Percentiles rank a stretch among this genome's conserved stretches.
These are phyloP conservation scores for Bonia amplexicaulis DNA, from an alignment of 176 grass and related monocot genomes.

Conservation along the genomic window DNA sequence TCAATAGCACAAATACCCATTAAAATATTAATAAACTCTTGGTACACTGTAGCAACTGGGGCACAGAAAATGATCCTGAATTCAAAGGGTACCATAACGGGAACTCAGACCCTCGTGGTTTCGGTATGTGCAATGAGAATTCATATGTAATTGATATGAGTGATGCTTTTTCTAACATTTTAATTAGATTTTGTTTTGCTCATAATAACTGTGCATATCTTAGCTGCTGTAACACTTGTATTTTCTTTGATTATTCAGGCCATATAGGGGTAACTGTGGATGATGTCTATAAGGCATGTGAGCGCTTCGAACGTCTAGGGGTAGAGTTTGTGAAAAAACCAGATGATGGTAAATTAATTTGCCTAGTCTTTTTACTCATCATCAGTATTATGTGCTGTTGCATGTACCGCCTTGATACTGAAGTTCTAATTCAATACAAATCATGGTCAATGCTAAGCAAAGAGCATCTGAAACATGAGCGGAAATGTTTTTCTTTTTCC, in stretches of 20 bases:
- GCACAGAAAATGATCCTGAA: constrained; percentile 89
- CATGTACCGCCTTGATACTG: not conserved
- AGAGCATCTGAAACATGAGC: not conserved
- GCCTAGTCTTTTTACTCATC: not conserved
- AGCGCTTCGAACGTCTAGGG: constrained; percentile 69
- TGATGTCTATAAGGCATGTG: constrained; percentile 87
- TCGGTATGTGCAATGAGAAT: constrained; percentile 55
- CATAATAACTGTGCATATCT: not conserved
- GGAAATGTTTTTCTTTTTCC: not conserved
- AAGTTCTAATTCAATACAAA: not conserved
- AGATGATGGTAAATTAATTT: constrained; percentile 63
- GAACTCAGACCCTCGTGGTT: constrained; percentile 96
- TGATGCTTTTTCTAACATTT: not conserved
- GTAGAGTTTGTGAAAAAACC: constrained; percentile 90
- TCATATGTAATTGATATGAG: not conserved
- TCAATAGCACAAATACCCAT: not conserved
- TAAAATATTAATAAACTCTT: constrained; percentile 1
- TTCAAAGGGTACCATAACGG: constrained; percentile 98
- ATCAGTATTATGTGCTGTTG: not conserved
- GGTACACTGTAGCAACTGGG: constrained; percentile 69
- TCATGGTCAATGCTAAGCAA: not conserved
- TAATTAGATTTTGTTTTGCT: not conserved
- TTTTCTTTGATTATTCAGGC: constrained; percentile 47
- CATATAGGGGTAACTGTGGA: constrained; percentile 93
- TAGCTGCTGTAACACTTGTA: not conserved